Base-by-base conservation (phyloP, 179 eudicot species). In the Heliamphora pulchella region DNA sequence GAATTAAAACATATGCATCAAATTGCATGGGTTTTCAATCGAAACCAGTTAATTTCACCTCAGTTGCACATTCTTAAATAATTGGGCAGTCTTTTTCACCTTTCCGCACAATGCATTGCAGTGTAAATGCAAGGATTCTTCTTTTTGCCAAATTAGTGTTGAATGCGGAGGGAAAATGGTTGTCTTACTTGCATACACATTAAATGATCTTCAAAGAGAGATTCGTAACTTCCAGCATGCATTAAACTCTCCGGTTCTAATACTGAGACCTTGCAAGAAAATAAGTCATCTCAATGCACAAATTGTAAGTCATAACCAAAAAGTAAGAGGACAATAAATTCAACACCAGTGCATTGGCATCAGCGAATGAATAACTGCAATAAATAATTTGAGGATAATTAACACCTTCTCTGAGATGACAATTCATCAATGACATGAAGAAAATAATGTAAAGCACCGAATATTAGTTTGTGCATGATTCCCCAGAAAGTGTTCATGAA, bases 141-240 rank as follows among this genome's bases (percentile, higher is more conserved):
- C 46, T 11, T 41, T 55, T 41, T 48, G 13, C 15, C 11, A n/a
- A 44, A 47, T 10, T 8, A 9, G n/a, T 1, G 3, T 55, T 3
- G 48, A 14, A 31, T 13, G 69, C 41, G 17, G 53, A 77, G 10
- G 73, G 47, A 77, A 64, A 79, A 64, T 55, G 76, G 53, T 53
- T 6, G 69, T 80, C 86, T 83, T 86, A 86, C 88, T 71, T 86
- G 88, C 82, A 82, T 43, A 77, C 86, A 81, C 83, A 59, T 82
- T 47, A 64, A 73, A 74, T 84, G 83, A 86, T 84, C 81, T 79
- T 83, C 79, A 53, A 22, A 54, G 48, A 70, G 46, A 82, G 81
- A 81, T 14, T 86, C 72, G 47, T 75, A 43, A 50, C 80, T 78
- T 74, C 80, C 79, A 11, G 10, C 75, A 31, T 76, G 66, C 61